Conservation (phyloP, 2,329 filamentous ascomycete species). For the Fusarium virguliforme region DNA sequence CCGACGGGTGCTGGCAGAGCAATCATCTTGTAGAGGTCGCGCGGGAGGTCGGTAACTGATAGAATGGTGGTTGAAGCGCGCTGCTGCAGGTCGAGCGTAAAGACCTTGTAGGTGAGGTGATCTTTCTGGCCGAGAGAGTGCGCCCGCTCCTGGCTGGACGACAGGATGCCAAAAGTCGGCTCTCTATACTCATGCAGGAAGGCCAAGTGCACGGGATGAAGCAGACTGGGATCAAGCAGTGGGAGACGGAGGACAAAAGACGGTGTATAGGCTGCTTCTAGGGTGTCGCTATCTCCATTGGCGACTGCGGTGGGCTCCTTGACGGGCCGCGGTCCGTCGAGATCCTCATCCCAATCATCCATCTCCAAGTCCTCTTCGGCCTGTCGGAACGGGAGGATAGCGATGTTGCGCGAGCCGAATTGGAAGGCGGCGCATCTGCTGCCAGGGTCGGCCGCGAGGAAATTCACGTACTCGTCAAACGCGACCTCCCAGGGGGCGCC, state of each 20-base stretch:
- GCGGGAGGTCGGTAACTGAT: slow-evolving; percentile 87
- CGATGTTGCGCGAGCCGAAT: slow-evolving; percentile 89
- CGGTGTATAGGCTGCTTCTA: slow-evolving; percentile 82
- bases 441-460: slow-evolving; percentile 88
- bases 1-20: slow-evolving; percentile 89
- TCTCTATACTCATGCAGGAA: slow-evolving; percentile 98
- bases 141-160: slow-evolving; percentile 82
- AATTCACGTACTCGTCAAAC: slow-evolving; percentile 82
- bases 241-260: slow-evolving; percentile 96
- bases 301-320: slow-evolving; percentile 60
- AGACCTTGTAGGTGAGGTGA: slow-evolving; percentile 90
- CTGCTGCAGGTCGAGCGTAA: slow-evolving; percentile 94
- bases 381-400: slow-evolving; percentile 94
- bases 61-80: slow-evolving; percentile 93
- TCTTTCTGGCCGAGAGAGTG: slow-evolving; percentile 87
- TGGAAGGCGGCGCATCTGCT: slow-evolving; percentile 95
- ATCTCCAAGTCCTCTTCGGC: slow-evolving; percentile 89
- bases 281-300: slow-evolving; percentile 56
- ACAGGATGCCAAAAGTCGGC: slow-evolving; percentile 95
- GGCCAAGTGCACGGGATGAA: slow-evolving; percentile 90
- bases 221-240: slow-evolving; percentile 87
- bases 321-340: slow-evolving; percentile 77
- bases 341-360: slow-evolving; percentile 89
- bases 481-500: slow-evolving; percentile 86
- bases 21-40: slow-evolving; percentile 87